phyloP scores from a whole-genome alignment of 2,329 filamentous ascomycete species.

The Cordyceps farinosa region DNA sequence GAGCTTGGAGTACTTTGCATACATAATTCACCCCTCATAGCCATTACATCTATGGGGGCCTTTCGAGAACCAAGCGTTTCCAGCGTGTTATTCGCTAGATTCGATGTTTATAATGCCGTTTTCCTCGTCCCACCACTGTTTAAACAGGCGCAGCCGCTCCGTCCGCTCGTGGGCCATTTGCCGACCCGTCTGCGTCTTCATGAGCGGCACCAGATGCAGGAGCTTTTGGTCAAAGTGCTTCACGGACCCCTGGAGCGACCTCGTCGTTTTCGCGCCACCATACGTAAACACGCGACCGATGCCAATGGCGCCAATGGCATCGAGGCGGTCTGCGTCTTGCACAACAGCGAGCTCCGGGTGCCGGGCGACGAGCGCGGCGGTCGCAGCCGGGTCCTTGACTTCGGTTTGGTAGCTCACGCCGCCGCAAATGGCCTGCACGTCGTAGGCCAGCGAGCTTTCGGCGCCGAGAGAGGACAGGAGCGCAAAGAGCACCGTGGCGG shows the following conservation, averaged over 20 bases:
- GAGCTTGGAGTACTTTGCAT: background rate
- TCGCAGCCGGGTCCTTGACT: slow-evolving; percentile 54
- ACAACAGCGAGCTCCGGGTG: slow-evolving; percentile 69
- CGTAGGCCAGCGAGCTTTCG: slow-evolving; percentile 53
- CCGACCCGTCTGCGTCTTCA: slow-evolving; percentile 58
- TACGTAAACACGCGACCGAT: slow-evolving; percentile 65
- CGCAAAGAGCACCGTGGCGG: slow-evolving; percentile 51
- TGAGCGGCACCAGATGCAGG: slow-evolving; percentile 58
- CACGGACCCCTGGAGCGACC: slow-evolving; percentile 61
- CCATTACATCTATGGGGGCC: background rate
- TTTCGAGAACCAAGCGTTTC: no score
- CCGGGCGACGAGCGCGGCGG: slow-evolving; percentile 52
- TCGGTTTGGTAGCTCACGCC: slow-evolving; percentile 81
- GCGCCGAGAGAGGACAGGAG: slow-evolving; percentile 59
- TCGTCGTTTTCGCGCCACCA: slow-evolving; percentile 57
- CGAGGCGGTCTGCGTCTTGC: slow-evolving; percentile 87
- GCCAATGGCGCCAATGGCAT: slow-evolving; percentile 83
- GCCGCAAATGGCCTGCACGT: slow-evolving; percentile 68
- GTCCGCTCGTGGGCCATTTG: slow-evolving; percentile 52
- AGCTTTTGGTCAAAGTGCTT: slow-evolving; percentile 76
- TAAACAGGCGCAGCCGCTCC: slow-evolving; percentile 48
- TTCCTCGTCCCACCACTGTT: slow-evolving; percentile 49
- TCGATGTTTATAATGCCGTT: background rate
- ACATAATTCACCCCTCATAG: background rate
- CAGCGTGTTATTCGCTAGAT: background rate